phyloP scores from a whole-genome alignment of 2,329 filamentous ascomycete species.

The Aspergillus hiratsukae region DNA sequence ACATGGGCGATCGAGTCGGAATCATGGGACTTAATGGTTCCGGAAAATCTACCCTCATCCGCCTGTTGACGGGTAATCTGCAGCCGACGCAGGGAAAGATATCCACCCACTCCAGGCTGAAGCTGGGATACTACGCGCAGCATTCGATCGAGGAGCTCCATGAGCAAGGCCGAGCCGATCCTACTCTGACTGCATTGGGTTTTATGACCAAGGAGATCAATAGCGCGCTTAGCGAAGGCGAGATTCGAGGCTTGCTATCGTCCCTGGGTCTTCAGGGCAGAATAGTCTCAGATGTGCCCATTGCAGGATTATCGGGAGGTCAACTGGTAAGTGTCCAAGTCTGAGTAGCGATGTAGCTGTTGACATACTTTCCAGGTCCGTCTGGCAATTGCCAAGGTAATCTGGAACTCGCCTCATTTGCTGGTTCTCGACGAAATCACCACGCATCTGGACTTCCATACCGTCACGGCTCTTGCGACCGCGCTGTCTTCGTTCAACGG shows the following conservation, averaged over 20 bases:
- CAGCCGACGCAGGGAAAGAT: slow-evolving; percentile 59
- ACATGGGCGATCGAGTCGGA: slow-evolving; percentile 69
- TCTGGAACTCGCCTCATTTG: slow-evolving; percentile 66
- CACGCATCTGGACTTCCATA: slow-evolving; percentile 80
- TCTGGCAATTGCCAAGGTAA: slow-evolving; percentile 63
- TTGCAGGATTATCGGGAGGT: slow-evolving; percentile 71
- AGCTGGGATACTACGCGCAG: slow-evolving; percentile 74
- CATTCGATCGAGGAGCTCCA: slow-evolving; percentile 69
- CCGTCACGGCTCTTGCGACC: slow-evolving; percentile 65
- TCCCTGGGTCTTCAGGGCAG: slow-evolving; percentile 67
- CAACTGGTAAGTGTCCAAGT: slow-evolving; percentile 58
- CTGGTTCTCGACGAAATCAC: slow-evolving; percentile 77
- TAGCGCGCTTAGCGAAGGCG: slow-evolving; percentile 58
- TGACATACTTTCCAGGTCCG: slow-evolving; percentile 37
- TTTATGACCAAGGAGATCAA: slow-evolving; percentile 56
- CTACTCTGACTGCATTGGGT: slow-evolving; percentile 59
- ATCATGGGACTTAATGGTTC: slow-evolving; percentile 75
- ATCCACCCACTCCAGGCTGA: slow-evolving; percentile 63
- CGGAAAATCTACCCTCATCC: slow-evolving; percentile 76
- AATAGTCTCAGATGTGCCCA: slow-evolving; percentile 66
- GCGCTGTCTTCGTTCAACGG: slow-evolving; percentile 67
- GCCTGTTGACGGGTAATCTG: slow-evolving; percentile 60
- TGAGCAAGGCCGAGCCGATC: slow-evolving; percentile 47
- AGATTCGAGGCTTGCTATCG: slow-evolving; percentile 61
- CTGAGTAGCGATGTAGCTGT: not conserved